Base-by-base conservation (phyloP, 2,329 filamentous ascomycete genomes). In the Colletotrichum lupini region DNA sequence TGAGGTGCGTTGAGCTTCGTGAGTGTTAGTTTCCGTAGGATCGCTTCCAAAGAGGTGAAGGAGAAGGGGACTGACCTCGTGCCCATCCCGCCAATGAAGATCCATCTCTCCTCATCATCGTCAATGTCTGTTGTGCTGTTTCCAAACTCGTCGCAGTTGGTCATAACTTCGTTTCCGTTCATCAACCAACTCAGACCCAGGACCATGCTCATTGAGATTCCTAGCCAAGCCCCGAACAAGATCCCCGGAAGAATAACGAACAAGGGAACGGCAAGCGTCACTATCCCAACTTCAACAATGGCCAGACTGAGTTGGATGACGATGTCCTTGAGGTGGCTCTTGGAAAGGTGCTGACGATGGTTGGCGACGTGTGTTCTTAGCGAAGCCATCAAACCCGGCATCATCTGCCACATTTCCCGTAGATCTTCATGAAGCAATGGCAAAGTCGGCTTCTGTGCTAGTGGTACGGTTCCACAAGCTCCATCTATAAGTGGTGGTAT, bases 401-500 rank as follows among this genome's bases (percentile, higher is more conserved):
- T 56, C 72, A 78, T 75, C 35, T 73, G 53, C 74, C 73, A 75
- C 58, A 76, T 70, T 30, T 68, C 72, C 22, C 67, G 56, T 24
- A 77, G 49, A 42, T 81, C 79, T n/a, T 75, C 73, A 7, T 76
- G 73, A 37, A 81, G 58, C 60, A 78, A 69, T 16, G 74, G 24
- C 62, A 72, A 58, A 4, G 76, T 63, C 1, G 77, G 76, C 42
- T 77, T 75, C 71, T 78, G 78, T 6, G 74, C 74, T 19, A 79
- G 77, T 1, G 80, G 80, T 9, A 77, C 75, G 1, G 81, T 83
- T 14, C 81, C 81, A 65, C 79, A 81, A 0, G 81, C 79, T 3
- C 80, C 79, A 63, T 83, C 82, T 69, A 81, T 80, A 7, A 83
- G 77, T 0, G 82, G 78, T 19, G 82, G 81, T 61, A 83, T 79